Evolutionary conservation across 495 filamentous ascomycete species (phyloP), one percentile per base, ranked within the genome.

Genomic region (Halenospora varia): DNA sequence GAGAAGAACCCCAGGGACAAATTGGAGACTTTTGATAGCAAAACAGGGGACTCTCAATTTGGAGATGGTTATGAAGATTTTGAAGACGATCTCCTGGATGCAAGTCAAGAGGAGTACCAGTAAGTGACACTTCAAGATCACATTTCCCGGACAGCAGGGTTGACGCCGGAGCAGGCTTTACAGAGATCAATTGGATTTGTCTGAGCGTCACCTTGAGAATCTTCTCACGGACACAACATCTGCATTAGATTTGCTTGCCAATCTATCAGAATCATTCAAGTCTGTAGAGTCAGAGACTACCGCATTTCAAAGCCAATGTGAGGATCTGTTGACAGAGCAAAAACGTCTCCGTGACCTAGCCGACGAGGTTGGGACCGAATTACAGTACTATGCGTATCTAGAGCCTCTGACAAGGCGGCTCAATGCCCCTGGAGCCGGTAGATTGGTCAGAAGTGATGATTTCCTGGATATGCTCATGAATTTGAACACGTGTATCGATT

Each of bases 301-400:
- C 17, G 84, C 87, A 29, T 96, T 99, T 68, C 88, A 91, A 68
- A 85, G 87, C 51, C 90, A 93, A 70, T 97, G 93, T 68, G 89
- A 96, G 64, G 88, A 89, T 15, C 73, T 97, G 1, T 69, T 96
- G 22, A 73, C 82, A 2, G 89, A 95, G 48, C 88, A 97, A 68
- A 84, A 80, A 59, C 83, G 87, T 13, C 78, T 96, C 20, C 82
- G 86, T 49, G 77, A 78, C 29, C 75, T 97, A 39, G 88, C 90
- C 0, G 85, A 92, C 60, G 84, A 87, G 25, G 87, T 99, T 46
- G 86, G 87, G 6, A 82, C 86, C 24, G 95, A 96, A 60, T 77
- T 96, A 4, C 84, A 90, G 60, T 96, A 96, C 68, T 99, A 97
- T 67, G 82, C 85, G 19, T 95, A 93, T 67, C 79, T 97, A 19